Evolutionary conservation across 305 asterid species (phyloP), one percentile per base, ranked within the genome.

Genomic region (Euphrasia arctica): DNA sequence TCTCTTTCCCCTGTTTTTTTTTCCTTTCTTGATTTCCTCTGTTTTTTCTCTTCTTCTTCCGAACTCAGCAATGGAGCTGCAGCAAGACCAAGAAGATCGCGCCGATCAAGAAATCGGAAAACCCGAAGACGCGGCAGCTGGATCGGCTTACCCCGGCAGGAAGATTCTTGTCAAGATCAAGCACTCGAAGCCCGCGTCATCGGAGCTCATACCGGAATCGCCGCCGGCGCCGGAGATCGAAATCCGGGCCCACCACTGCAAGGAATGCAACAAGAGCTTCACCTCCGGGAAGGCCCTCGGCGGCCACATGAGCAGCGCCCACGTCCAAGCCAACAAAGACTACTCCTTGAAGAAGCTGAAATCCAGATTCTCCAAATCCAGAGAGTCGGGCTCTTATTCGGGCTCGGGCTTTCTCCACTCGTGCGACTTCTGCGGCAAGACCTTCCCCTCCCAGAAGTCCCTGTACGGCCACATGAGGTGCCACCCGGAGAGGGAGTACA

Each of bases 271-370:
- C 13, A 75, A 64, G 72, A 60, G 58, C 1, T 90, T 88, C 14
- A 70, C 67, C 82, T 81, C 83, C 5, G 96, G 96, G 0, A 90
- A 84, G 60, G 97, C 96, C 2, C 18, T 90, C 32, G 97, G 97
- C 3, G 97, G 97, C 14, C 97, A 90, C 12, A 77, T 82, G 79
- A 88, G 96, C 79, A 85, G 84, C 55, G 95, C 87, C 32, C 96
- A 90, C 59, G 89, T 83, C 9, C 95, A 88, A 65, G 86, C 93
- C 9, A 78, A 73, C 61, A 77, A 71, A 55, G 88, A 75, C 4
- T 65, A 68, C 29, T 59, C 75, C 1, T 31, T 3, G 27, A 78
- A 62, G 71, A 82, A 72, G 85, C 67, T 64, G 25, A 76, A 58
- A 54, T n/a, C 70, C 13, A 75, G 56, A 69, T 14, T 0, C 50